Percentiles rank a stretch among this genome's conserved stretches.
Evolutionary conservation across 2,329 filamentous ascomycete species (phyloP).

Genomic region (Colletotrichum musicola): DNA sequence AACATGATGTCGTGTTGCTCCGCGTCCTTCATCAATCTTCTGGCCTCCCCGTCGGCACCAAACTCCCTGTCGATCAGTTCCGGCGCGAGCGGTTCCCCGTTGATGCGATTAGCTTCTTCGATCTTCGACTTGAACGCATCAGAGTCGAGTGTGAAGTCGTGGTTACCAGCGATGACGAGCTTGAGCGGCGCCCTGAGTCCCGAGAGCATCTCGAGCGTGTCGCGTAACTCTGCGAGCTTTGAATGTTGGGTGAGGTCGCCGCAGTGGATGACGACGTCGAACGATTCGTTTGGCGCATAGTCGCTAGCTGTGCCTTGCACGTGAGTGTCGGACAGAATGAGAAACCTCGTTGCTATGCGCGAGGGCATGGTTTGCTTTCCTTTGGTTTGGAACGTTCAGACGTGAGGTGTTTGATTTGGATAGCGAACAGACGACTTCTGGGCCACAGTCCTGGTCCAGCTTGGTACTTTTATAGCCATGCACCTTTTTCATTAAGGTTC

Average conservation of each 20-base stretch:
- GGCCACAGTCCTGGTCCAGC: too few relatives aligned
- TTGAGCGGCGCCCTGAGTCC: conserved; percentile 58
- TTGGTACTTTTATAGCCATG: too few relatives aligned
- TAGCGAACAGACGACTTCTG: too few relatives aligned
- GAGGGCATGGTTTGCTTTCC: too few relatives aligned
- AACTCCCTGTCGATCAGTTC: conserved; percentile 52
- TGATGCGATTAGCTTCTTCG: neutral
- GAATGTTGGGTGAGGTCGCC: conserved; percentile 63
- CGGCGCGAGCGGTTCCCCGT: neutral
- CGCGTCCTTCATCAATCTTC: conserved; percentile 53
- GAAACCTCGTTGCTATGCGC: neutral
- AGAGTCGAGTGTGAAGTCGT: conserved; percentile 60
- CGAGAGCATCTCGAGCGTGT: conserved; percentile 53
- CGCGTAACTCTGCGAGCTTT: conserved; percentile 53
- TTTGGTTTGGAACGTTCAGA: too few relatives aligned
- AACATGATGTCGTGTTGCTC: conserved; percentile 57
- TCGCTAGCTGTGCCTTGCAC: neutral
- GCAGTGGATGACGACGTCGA: conserved; percentile 64
- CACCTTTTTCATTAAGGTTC: too few relatives aligned
- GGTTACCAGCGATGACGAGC: conserved; percentile 64
- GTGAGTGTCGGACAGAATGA: conserved; percentile 20
- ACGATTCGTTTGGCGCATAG: conserved; percentile 14
- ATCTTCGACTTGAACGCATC: neutral
- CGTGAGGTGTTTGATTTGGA: too few relatives aligned
- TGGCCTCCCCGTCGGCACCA: conserved; percentile 53